These are phyloP conservation scores for Blastobotrys persicus DNA, from an alignment of 1,139 yeast genomes.

Conservation along the genomic window DNA sequence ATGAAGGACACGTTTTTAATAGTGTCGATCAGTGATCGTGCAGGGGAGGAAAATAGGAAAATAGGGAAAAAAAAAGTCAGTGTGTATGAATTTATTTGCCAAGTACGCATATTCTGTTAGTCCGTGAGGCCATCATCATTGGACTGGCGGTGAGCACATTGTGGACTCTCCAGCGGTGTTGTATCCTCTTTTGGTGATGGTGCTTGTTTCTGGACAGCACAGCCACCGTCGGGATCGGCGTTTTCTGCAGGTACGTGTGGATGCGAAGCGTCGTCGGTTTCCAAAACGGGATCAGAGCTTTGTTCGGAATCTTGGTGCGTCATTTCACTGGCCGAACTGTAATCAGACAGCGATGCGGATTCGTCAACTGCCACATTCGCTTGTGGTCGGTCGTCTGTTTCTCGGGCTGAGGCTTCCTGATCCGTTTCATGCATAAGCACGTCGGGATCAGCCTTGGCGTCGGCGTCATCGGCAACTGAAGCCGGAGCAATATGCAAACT, in stretches of 20 bases:
- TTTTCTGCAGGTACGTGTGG: background rate
- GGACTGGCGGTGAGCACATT: too few species aligned
- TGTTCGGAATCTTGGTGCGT: background rate
- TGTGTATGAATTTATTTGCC: background rate
- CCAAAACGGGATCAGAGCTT: background rate
- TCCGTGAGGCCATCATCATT: too few species aligned
- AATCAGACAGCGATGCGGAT: background rate
- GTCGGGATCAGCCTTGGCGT: background rate
- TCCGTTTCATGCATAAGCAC: background rate
- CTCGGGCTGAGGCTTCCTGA: background rate
- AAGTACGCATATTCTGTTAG: too few species aligned
- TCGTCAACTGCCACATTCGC: too few species aligned
- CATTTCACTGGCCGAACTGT: background rate
- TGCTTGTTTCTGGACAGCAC: background rate
- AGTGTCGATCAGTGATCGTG: background rate
- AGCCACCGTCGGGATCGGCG: background rate
- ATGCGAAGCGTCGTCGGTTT: background rate
- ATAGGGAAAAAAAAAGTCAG: too few species aligned
- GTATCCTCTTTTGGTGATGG: background rate
- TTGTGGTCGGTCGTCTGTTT: too few species aligned
- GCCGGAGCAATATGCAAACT: conserved; percentile 8
- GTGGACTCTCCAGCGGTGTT: too few species aligned
- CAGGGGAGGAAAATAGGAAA: background rate
- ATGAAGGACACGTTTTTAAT: background rate
- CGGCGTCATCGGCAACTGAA: background rate